phyloP scores from a whole-genome alignment of 2,329 filamentous ascomycete species.

The Paraphaeosphaeria minitans region DNA sequence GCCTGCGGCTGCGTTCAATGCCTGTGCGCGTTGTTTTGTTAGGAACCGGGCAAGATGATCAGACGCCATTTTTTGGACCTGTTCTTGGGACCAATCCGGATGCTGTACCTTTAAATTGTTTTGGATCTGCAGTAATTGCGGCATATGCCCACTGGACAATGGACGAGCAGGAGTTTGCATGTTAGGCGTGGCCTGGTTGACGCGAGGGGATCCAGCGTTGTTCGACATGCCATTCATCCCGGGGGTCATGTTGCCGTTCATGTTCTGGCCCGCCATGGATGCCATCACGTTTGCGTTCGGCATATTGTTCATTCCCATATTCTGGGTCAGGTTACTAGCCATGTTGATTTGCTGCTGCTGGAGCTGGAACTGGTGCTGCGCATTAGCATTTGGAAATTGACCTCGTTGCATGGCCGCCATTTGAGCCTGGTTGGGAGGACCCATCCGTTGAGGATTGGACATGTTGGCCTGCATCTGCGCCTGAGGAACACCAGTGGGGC shows the following conservation, averaged over 20 bases:
- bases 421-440: conserved; percentile 46
- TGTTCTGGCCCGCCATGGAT: conserved; percentile 33
- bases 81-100: conserved; percentile 44
- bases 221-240: conserved; percentile 44
- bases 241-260: conserved; percentile 42
- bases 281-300: conserved; percentile 45
- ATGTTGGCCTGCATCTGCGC: conserved; percentile 69
- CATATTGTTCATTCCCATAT: conserved; percentile 41
- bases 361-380: conserved; percentile 45
- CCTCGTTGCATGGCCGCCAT: conserved; percentile 47
- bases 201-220: conserved; percentile 42
- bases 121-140: conserved; percentile 40
- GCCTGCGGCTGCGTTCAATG: conserved; percentile 46
- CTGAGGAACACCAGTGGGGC: conserved; percentile 66
- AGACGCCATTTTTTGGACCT: conserved; percentile 41
- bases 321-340: conserved; percentile 39
- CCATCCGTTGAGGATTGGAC: conserved; percentile 64
- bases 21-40: conserved; percentile 41
- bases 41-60: conserved; percentile 41
- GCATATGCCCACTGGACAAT: conserved; percentile 42
- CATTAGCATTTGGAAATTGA: conserved; percentile 38
- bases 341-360: conserved; percentile 47
- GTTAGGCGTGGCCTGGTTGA: conserved; percentile 36
- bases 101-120: conserved; percentile 41
- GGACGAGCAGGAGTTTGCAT: conserved; percentile 37